phyloP scores from a whole-genome alignment of 2,329 filamentous ascomycete species.

The Cordyceps javanica region DNA sequence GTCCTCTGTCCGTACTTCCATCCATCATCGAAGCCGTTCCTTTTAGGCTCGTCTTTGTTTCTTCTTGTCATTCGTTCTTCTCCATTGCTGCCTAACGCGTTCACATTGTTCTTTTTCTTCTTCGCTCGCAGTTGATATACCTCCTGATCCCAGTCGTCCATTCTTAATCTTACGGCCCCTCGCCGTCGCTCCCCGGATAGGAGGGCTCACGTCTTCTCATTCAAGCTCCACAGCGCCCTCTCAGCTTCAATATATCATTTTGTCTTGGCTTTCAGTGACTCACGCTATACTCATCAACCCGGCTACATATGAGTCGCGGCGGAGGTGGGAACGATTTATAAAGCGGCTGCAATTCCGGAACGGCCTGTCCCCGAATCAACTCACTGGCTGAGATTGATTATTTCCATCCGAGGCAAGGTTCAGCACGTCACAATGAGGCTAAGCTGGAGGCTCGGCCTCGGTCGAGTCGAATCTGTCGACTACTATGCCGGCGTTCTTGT shows the following conservation, averaged over 20 bases:
- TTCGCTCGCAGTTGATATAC: background rate
- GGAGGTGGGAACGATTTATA: background rate
- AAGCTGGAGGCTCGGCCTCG: constrained; percentile 25
- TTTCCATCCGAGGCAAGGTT: background rate
- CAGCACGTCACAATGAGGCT: constrained; percentile 22
- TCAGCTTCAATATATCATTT: background rate
- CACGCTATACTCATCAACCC: background rate
- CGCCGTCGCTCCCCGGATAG: background rate
- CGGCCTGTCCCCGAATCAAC: background rate
- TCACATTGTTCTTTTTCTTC: background rate
- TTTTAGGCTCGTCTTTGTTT: background rate
- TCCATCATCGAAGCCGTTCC: background rate
- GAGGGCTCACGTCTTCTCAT: background rate
- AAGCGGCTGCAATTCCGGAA: background rate
- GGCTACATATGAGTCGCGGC: background rate
- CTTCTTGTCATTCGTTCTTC: constrained; percentile 1
- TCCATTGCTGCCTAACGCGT: background rate
- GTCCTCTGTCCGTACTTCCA: background rate
- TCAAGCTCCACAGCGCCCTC: background rate
- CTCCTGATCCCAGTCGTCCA: background rate
- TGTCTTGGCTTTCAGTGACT: background rate
- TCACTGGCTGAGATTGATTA: constrained; percentile 1
- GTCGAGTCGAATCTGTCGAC: constrained; percentile 39
- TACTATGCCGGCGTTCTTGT: constrained; percentile 47
- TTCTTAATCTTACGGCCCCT: background rate